Evolutionary conservation across 2,329 filamentous ascomycete species (phyloP).

Genomic region (Aspergillus brunneoviolaceus): DNA sequence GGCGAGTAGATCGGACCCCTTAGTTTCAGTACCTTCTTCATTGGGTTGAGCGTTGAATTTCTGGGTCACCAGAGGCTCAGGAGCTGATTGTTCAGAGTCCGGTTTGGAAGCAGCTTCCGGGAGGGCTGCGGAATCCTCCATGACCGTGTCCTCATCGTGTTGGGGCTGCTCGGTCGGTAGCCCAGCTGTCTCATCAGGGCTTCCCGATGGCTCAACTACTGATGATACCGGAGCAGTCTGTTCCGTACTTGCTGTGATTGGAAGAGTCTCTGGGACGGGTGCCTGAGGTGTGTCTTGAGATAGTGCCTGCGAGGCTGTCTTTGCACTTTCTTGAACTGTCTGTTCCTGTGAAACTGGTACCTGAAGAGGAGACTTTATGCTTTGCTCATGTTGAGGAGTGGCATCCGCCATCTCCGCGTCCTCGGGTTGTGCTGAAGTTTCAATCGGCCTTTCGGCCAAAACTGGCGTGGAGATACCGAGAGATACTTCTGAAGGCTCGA

Average conservation of each 20-base stretch:
- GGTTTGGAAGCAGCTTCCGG: conserved; percentile 4
- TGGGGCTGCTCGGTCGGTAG: neutral
- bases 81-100: conserved; percentile 12
- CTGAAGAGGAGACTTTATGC: conserved; percentile 3
- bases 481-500: conserved; percentile 6
- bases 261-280: neutral
- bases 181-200: conserved; percentile 7
- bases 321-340: neutral
- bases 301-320: conserved; percentile 2
- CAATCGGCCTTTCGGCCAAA: neutral
- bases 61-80: conserved; percentile 10
- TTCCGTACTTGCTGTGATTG: neutral
- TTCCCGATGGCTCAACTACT: conserved; percentile 12
- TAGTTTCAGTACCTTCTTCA: conserved; percentile 14
- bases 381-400: conserved; percentile 6
- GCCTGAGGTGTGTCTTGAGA: conserved; percentile 6
- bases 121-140: conserved; percentile 7
- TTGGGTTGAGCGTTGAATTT: conserved; percentile 1
- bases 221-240: neutral
- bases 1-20: conserved; percentile 48
- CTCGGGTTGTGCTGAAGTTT: conserved; percentile 7
- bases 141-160: conserved; percentile 6
- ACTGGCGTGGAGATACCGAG: conserved; percentile 1
- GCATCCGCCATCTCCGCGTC: conserved; percentile 22
- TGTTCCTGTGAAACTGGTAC: neutral